Conservation (phyloP, 495 filamentous ascomycete genomes). For the Staphylotrichum longicolle region DNA sequence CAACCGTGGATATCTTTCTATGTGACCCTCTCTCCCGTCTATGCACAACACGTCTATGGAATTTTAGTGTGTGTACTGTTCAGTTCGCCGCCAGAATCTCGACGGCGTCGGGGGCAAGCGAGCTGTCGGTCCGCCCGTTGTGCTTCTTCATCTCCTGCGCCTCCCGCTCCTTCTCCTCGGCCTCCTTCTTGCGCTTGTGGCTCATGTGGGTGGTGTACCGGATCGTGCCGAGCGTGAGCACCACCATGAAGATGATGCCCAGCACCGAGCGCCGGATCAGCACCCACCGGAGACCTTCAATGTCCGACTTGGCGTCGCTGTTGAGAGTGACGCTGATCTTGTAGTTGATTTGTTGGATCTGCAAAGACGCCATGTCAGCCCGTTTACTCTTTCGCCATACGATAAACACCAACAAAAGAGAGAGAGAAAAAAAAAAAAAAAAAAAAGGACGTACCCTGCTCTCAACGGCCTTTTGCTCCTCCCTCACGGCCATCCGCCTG, state of each 20-base stretch:
- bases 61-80: background rate
- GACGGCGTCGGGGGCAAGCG: slow-evolving; percentile 41
- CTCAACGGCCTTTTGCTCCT: slow-evolving; percentile 80
- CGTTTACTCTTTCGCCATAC: background rate
- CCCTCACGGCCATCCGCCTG: slow-evolving; percentile 83
- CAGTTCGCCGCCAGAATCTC: slow-evolving; percentile 49
- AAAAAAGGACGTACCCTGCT: slow-evolving; percentile 52
- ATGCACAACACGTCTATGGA: slow-evolving; percentile 1
- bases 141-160: slow-evolving; percentile 36
- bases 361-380: slow-evolving; percentile 11
- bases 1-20: background rate
- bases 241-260: slow-evolving; percentile 64
- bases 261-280: slow-evolving; percentile 81
- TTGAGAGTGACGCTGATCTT: slow-evolving; percentile 85
- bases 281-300: slow-evolving; percentile 88
- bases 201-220: slow-evolving; percentile 48
- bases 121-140: slow-evolving; percentile 40
- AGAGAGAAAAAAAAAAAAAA: slow-evolving; percentile 26
- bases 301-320: slow-evolving; percentile 82
- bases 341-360: slow-evolving; percentile 91
- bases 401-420: background rate
- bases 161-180: slow-evolving; percentile 33
- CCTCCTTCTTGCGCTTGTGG: slow-evolving; percentile 43
- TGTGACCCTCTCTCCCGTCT: background rate
- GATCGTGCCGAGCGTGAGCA: slow-evolving; percentile 47